Conservation (phyloP, 2,329 filamentous ascomycete species). For the Monilinia fructicola region DNA sequence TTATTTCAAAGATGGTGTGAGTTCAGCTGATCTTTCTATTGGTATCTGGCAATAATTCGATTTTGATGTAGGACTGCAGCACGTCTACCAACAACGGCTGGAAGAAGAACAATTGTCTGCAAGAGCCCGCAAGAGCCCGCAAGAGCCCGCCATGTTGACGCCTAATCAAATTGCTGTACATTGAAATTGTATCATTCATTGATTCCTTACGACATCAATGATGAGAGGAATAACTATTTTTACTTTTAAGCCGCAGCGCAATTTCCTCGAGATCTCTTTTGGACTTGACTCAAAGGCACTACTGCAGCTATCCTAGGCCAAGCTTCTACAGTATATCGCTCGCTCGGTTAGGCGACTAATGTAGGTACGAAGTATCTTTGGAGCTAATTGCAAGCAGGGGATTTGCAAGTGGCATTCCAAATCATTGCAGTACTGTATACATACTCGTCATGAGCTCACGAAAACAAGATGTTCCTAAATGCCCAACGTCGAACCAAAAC, state of each 20-base stretch:
- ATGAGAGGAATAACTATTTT: not conserved
- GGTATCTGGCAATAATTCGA: not conserved
- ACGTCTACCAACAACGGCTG: not conserved
- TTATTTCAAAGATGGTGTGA: not conserved
- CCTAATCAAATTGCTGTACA: not conserved
- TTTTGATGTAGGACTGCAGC: not conserved
- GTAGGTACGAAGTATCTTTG: conserved; percentile 9
- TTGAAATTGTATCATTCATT: not conserved
- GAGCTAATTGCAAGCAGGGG: not conserved
- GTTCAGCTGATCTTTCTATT: not conserved
- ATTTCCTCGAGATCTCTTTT: conserved; percentile 8
- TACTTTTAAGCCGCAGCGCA: conserved; percentile 5
- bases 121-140: not conserved
- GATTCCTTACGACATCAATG: not conserved
- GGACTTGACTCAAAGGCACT: not conserved
- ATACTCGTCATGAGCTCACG: not conserved
- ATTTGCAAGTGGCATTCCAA: not conserved
- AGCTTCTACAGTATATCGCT: not conserved
- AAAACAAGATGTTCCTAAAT: not conserved
- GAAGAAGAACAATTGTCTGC: not conserved
- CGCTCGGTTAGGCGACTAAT: conserved; percentile 1
- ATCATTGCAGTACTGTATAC: not conserved
- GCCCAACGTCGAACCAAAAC: not conserved
- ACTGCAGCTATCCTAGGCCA: conserved; percentile 10
- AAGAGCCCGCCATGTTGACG: not conserved